phyloP scores from a whole-genome alignment of 345 rosid genomes.

The Isatis tinctoria region DNA sequence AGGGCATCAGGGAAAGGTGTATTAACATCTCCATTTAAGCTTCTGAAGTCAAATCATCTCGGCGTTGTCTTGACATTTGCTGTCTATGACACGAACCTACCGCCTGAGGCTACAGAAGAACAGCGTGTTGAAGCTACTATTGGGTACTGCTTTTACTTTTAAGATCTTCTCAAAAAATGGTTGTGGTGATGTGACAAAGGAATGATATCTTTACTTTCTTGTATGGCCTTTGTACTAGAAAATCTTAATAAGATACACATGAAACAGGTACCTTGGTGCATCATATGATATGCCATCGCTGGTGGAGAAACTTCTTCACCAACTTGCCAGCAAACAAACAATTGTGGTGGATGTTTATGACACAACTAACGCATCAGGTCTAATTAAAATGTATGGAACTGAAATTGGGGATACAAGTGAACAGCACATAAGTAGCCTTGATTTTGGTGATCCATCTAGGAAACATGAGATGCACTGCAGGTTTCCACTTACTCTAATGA shows the following conservation, averaged over 20 bases:
- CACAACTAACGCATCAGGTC: slow-evolving; percentile 65
- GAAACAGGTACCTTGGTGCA: slow-evolving; percentile 82
- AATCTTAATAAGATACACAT: not conserved
- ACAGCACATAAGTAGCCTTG: slow-evolving; percentile 55
- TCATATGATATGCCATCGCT: slow-evolving; percentile 94
- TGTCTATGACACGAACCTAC: slow-evolving; percentile 63
- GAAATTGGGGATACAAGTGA: slow-evolving; percentile 61
- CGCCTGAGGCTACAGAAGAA: slow-evolving; percentile 65
- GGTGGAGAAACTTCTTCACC: slow-evolving; percentile 92
- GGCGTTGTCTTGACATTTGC: slow-evolving; percentile 96
- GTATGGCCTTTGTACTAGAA: not conserved
- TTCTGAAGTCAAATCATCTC: slow-evolving; percentile 82
- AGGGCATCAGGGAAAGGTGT: slow-evolving; percentile 95
- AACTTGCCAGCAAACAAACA: slow-evolving; percentile 88
- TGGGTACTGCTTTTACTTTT: slow-evolving; percentile 48
- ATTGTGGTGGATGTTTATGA: slow-evolving; percentile 88
- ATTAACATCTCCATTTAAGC: slow-evolving; percentile 91
- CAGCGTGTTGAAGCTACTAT: slow-evolving; percentile 68
- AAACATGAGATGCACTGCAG: slow-evolving; percentile 98
- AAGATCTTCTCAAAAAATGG: not conserved
- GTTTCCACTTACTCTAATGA: slow-evolving; percentile 11
- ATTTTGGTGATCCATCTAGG: slow-evolving; percentile 91
- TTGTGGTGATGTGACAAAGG: not conserved
- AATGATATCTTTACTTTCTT: not conserved
- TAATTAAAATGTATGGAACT: slow-evolving; percentile 78